A percentile compares a stretch with the other conserved stretches of the same genome.
Conservation (phyloP, 345 rosid genomes). For the Excoecaria agallocha region DNA sequence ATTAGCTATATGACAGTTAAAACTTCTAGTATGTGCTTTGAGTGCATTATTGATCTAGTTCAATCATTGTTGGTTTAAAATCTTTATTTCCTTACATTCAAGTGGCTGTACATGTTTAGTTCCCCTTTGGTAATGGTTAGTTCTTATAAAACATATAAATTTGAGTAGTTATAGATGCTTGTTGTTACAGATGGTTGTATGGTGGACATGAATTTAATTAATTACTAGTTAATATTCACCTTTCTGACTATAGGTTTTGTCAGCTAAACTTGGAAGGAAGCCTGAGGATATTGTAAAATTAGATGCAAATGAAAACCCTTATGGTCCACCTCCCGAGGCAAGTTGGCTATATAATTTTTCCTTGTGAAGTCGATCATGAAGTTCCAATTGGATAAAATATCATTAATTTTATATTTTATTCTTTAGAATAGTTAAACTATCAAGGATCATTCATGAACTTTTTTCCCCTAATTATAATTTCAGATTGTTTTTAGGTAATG, state of each 20-base stretch:
- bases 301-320: conserved; percentile 99
- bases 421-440: not conserved
- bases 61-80: not conserved
- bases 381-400: not conserved
- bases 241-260: conserved; percentile 53
- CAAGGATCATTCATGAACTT: not conserved
- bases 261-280: conserved; percentile 75
- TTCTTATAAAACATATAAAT: no score
- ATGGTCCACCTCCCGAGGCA: conserved; percentile 99
- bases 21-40: not conserved
- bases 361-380: not conserved
- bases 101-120: no score
- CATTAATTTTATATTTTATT: not conserved
- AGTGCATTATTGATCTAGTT: not conserved
- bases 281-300: conserved; percentile 93
- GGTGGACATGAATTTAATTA: not conserved
- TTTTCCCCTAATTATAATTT: not conserved
- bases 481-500: conserved; percentile 64
- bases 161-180: no score
- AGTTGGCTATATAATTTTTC: conserved; percentile 24
- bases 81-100: no score
- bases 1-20: not conserved
- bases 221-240: not conserved
- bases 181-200: not conserved
- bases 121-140: no score